Evolutionary conservation across 495 filamentous ascomycete species (phyloP).

Genomic region (Tuber indicum): DNA sequence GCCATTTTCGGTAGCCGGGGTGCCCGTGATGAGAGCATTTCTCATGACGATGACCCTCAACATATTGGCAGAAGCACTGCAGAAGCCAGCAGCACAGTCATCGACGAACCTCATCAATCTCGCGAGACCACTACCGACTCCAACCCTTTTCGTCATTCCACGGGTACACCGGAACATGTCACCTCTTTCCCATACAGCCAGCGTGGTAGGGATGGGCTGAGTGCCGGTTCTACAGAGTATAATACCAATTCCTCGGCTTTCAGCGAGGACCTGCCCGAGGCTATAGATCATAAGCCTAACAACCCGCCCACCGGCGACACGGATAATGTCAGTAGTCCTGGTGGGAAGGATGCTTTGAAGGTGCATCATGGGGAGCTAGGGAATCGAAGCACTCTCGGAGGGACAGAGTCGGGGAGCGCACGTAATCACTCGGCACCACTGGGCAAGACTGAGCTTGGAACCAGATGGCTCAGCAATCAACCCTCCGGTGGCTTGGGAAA

Average conservation of each 20-base stretch:
- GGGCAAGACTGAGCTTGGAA: background rate
- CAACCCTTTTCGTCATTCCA: constrained; percentile 11
- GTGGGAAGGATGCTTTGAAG: background rate
- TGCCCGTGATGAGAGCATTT: background rate
- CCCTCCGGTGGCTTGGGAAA: background rate
- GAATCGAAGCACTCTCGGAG: background rate
- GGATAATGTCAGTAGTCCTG: background rate
- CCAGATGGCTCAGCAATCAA: background rate
- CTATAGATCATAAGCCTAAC: background rate
- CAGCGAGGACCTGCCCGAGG: background rate
- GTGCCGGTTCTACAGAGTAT: background rate
- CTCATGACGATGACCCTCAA: background rate
- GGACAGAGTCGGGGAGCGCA: background rate
- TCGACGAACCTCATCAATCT: constrained; percentile 16
- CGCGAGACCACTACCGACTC: background rate
- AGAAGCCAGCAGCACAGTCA: background rate
- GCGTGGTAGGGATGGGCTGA: background rate
- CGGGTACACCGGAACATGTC: background rate
- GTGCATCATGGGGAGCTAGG: background rate
- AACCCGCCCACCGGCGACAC: background rate
- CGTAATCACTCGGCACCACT: background rate
- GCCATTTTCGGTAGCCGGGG: constrained; percentile 15
- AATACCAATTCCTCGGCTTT: constrained; percentile 4
- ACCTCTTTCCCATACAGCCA: background rate
- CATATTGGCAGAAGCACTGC: constrained; percentile 1